phyloP scores from a whole-genome alignment of 768 basidiomycete species.

The Galerina sulciceps region DNA sequence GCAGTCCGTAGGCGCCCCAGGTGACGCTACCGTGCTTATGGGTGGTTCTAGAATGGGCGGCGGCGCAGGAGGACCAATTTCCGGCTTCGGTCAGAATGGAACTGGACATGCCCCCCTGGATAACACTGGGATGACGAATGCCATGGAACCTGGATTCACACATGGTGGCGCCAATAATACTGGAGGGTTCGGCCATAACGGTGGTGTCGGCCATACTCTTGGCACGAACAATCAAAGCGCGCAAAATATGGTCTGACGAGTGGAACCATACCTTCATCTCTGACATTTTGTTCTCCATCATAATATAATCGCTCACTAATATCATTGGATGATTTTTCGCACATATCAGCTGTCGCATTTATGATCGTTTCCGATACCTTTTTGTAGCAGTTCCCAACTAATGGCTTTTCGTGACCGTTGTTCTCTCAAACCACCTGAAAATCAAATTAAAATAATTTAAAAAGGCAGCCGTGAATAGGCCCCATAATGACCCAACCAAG shows the following conservation, averaged over 20 bases:
- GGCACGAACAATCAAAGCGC: background rate
- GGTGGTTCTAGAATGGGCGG: conserved; percentile 11
- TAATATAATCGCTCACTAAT: too few relatives aligned
- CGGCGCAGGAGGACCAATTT: conserved; percentile 10
- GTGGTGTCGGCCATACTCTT: background rate
- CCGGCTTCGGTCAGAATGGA: background rate
- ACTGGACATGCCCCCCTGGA: background rate
- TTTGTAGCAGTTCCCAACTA: too few relatives aligned
- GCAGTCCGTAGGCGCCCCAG: conserved; percentile 43
- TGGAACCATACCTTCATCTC: too few relatives aligned
- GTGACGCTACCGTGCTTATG: conserved; percentile 41
- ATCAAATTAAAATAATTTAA: too few relatives aligned
- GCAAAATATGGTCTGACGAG: background rate
- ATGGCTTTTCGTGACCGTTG: too few relatives aligned
- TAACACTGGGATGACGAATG: background rate
- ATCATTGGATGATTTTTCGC: too few relatives aligned
- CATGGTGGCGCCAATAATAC: background rate
- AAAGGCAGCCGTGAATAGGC: too few relatives aligned
- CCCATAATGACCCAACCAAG: too few relatives aligned
- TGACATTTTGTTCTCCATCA: too few relatives aligned
- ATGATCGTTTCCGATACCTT: too few relatives aligned
- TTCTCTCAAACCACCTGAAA: too few relatives aligned
- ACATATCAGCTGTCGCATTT: too few relatives aligned
- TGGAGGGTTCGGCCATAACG: background rate
- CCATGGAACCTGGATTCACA: background rate